phyloP scores from a whole-genome alignment of 352 stramenopile species.

The Pythium scleroteichum region DNA sequence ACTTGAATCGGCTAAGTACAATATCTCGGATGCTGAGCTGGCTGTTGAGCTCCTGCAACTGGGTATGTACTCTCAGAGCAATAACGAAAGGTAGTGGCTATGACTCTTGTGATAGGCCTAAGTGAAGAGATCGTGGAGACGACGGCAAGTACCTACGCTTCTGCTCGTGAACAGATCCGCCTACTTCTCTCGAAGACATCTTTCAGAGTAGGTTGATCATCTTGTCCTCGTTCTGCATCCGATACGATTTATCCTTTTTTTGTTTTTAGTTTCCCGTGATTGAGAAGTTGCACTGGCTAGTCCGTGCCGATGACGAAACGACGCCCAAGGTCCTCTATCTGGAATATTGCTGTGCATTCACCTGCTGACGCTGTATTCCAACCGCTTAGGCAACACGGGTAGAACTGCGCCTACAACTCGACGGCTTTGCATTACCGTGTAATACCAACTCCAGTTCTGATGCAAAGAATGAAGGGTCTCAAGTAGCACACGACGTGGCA shows the following conservation, averaged over 20 bases:
- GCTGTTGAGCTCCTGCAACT: slow-evolving; percentile 52
- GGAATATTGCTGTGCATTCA: too few relatives aligned
- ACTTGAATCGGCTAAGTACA: slow-evolving; percentile 49
- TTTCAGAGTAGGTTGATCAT: too few relatives aligned
- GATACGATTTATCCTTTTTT: too few relatives aligned
- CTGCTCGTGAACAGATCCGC: too few relatives aligned
- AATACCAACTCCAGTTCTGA: neutral
- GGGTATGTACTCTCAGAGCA: slow-evolving; percentile 15
- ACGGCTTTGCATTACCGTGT: slow-evolving; percentile 1
- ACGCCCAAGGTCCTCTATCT: too few relatives aligned
- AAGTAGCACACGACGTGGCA: neutral
- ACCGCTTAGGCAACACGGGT: slow-evolving; percentile 2
- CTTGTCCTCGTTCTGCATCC: too few relatives aligned
- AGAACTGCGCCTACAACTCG: slow-evolving; percentile 21
- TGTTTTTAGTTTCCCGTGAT: slow-evolving; percentile 18
- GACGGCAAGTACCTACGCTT: too few relatives aligned
- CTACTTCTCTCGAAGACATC: too few relatives aligned
- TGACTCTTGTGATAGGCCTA: too few relatives aligned
- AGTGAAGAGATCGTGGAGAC: neutral
- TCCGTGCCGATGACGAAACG: neutral
- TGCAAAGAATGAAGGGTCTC: too few relatives aligned
- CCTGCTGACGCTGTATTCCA: neutral
- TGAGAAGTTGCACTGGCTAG: slow-evolving; percentile 20
- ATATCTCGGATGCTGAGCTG: slow-evolving; percentile 36
- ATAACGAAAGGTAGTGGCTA: too few relatives aligned